phyloP scores from a whole-genome alignment of 139 green algal genomes.

The Eudorina sp. region DNA sequence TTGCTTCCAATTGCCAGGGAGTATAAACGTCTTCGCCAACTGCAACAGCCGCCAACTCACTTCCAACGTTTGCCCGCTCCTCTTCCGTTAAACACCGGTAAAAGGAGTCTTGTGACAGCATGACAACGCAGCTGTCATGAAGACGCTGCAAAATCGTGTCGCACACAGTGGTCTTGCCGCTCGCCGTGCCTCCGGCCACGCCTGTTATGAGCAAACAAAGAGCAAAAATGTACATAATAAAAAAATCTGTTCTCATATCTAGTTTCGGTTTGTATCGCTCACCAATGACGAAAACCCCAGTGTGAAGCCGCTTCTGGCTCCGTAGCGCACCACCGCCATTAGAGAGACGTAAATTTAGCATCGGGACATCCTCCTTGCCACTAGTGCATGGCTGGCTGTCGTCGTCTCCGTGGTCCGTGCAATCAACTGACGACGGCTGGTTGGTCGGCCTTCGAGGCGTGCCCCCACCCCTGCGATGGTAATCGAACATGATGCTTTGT shows the following conservation, averaged over 20 bases:
- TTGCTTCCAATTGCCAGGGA: too few species aligned
- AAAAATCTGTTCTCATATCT: background rate
- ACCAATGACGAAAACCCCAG: constrained; percentile 36
- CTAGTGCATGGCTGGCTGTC: background rate
- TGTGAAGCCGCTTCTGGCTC: background rate
- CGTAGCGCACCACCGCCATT: background rate
- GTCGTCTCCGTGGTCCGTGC: background rate
- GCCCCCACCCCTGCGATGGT: background rate
- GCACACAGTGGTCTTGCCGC: constrained; percentile 53
- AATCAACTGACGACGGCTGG: background rate
- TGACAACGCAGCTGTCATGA: constrained; percentile 78
- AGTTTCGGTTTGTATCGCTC: background rate
- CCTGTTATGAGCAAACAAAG: constrained; percentile 60
- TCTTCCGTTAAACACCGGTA: constrained; percentile 81
- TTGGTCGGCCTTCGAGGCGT: background rate
- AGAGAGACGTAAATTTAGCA: background rate
- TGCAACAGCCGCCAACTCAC: constrained; percentile 33
- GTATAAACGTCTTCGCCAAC: too few species aligned
- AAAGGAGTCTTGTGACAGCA: constrained; percentile 89
- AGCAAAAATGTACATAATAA: background rate
- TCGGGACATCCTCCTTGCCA: background rate
- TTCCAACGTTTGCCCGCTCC: constrained; percentile 66
- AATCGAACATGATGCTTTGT: constrained; percentile 21
- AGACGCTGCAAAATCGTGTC: constrained; percentile 26
- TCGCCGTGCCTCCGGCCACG: constrained; percentile 81